Evolutionary conservation across 2,329 filamentous ascomycete genomes (phyloP).

Genomic region (Lasiodiplodia citricola): DNA sequence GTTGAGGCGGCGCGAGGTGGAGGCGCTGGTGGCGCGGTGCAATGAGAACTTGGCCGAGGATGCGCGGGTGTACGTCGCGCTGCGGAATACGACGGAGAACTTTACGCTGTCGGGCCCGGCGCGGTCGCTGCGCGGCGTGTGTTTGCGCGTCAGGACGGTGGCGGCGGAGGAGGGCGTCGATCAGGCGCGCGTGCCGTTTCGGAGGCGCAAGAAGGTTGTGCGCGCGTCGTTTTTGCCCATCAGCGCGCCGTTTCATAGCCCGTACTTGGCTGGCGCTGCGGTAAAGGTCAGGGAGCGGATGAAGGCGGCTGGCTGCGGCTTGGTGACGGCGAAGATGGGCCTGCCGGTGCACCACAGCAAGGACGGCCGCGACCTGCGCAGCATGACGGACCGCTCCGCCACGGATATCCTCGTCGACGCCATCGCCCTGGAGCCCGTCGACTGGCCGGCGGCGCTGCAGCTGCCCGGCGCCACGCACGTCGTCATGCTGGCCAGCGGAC

Average conservation of each 20-base stretch:
- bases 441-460: neutral
- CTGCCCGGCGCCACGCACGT: neutral
- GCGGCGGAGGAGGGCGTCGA: slow-evolving; percentile 28
- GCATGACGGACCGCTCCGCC: neutral
- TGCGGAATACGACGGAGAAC: slow-evolving; percentile 40
- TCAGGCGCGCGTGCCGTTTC: slow-evolving; percentile 35
- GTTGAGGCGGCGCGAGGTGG: slow-evolving; percentile 30
- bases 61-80: slow-evolving; percentile 31
- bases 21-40: slow-evolving; percentile 32
- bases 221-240: slow-evolving; percentile 46
- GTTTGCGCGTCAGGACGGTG: neutral
- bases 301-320: neutral
- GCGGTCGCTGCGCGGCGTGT: slow-evolving; percentile 33
- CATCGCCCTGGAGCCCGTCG: neutral
- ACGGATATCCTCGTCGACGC: neutral
- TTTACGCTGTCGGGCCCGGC: slow-evolving; percentile 40
- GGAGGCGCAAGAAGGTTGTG: slow-evolving; percentile 37
- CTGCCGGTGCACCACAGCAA: neutral
- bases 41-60: slow-evolving; percentile 35
- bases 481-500: neutral
- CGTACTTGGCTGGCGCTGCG: slow-evolving; percentile 35
- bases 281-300: neutral
- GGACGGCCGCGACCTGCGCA: neutral
- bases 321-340: neutral
- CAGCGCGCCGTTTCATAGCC: slow-evolving; percentile 49